Evolutionary conservation across 2,329 filamentous ascomycete genomes (phyloP), one percentile per base, ranked within the genome.

Genomic region (Aspergillus flavus): DNA sequence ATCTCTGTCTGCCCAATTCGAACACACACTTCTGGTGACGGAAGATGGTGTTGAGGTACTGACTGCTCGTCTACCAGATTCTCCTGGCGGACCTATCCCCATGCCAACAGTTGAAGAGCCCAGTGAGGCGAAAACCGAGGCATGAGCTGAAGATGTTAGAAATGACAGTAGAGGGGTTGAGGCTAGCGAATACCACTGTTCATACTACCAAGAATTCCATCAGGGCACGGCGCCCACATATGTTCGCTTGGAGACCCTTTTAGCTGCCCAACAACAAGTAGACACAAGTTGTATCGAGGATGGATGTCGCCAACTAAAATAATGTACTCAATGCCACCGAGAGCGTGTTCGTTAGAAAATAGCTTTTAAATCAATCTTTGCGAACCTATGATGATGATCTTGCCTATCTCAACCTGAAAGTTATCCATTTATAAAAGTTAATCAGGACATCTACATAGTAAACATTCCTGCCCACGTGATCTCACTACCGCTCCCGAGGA

Each of bases 1-100:
- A 57, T 91, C 91, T 79, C 84, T 87, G 75, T 97, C 94, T 19
- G 95, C 95, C 11, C 95, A 99, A 76, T 99, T 99, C 87, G 92
- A 96, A 77, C 92, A 96, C 75, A 95, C 92, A 0, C 81, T 96
- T 58, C 82, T 96, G 11, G 91, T 96, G 2, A 96, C 92, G 0
- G 91, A 93, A 72, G 87, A 90, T 68, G 92, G 92, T 1, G 90
- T 93, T 7, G 92, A 96, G 79, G 83, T 96, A 52, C 78, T 96
- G 69, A 96, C 92, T 0, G 92, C 91, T 48, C 86, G 91, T 69
- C 80, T 87, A 50, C 82, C 86, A 54, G 85, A 91, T 73, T 94
- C 91, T 28, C 92, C 92, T 1, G 92, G 92, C 64, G 92, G 92
- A 1, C 84, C 89, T 5, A 80, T 92, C 16, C 80, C 86, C 5